These are phyloP conservation scores for Trichophyton equinum DNA, from an alignment of 2,329 filamentous ascomycete genomes.

Conservation along the genomic window DNA sequence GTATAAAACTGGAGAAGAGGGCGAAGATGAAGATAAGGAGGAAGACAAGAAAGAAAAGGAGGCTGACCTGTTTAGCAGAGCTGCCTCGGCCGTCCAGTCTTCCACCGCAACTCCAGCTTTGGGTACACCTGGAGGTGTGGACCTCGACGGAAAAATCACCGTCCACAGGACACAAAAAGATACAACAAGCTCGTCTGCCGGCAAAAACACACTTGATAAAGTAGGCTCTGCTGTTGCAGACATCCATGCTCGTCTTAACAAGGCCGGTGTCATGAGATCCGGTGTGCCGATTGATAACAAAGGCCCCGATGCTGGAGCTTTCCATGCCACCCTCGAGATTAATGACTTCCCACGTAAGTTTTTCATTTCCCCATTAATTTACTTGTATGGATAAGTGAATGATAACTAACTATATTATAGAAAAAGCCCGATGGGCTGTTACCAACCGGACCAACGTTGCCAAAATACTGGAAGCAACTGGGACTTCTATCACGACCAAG, in stretches of 20 bases:
- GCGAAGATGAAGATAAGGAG: constrained; percentile 55
- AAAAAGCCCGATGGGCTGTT: constrained; percentile 96
- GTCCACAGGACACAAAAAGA: constrained; percentile 58
- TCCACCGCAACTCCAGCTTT: constrained; percentile 35
- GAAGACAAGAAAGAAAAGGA: constrained; percentile 57
- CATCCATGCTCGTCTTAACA: constrained; percentile 82
- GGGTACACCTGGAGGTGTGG: constrained; percentile 44
- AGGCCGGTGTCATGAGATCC: constrained; percentile 75
- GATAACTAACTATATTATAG: constrained; percentile 22
- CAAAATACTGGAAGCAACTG: constrained; percentile 90
- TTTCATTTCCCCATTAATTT: not conserved
- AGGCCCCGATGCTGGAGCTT: constrained; percentile 89
- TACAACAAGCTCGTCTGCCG: constrained; percentile 28
- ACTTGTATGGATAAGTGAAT: not conserved
- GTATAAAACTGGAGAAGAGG: constrained; percentile 80
- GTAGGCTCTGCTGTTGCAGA: constrained; percentile 81
- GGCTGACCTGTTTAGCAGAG: constrained; percentile 44
- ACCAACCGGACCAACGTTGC: constrained; percentile 97
- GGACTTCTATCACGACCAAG: constrained; percentile 94
- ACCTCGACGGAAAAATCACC: constrained; percentile 56
- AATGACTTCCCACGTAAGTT: constrained; percentile 81
- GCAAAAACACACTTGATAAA: constrained; percentile 64
- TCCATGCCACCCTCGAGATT: constrained; percentile 94
- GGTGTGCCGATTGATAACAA: constrained; percentile 98
- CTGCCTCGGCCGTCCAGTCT: constrained; percentile 51